Evolutionary conservation across 1,139 yeast species (phyloP), one percentile per base, ranked within the genome.

Genomic region (Hansenula sp.): DNA sequence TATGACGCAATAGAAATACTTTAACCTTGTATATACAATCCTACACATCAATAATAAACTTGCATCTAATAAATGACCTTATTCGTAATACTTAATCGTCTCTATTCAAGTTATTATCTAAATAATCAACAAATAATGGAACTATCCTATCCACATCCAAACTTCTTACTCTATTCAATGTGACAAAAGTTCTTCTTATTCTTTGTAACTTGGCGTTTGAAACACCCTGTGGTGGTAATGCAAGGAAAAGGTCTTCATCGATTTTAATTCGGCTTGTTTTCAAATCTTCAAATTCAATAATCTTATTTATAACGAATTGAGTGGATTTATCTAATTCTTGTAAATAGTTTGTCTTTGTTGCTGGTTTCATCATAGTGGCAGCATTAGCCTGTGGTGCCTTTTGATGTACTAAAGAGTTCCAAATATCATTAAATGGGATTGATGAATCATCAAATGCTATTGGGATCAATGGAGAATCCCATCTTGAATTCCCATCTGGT

Each of bases 381-480:
- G 88, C 81, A 49, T 88, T 89, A 4, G 96, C 91, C 21, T 82
- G 65, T 60, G 73, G 79, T 1, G 88, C 79, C 59, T 77, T 76
- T 43, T 74, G 72, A 46, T 81, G 70, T 18, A 84, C 84, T 18
- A 88, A 61, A 0, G 84, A 77, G 45, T 79, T 78, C 91, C 94
- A 87, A 4, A 90, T 74, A 19, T 79, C 86, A 5, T 83, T 84
- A 12, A 79, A 64, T 0, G 91, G 89, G 13, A 86, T 57, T 6
- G 67, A 62, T n/a, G 67, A 68, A 47, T 81, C 82, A 38, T 78
- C 81, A 36, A 81, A 76, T 3, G 82, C 76, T 1, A 88, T 64
- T 0, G 88, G 79, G 61, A 89, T 84, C 49, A 91, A 67, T 2
- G 99, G 99, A 5, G 96, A 81, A 61, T 93, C 99, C 99, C 99